phyloP scores from a whole-genome alignment of 1,284 basidiomycete genomes.

The Ganoderma leucocontextum region DNA sequence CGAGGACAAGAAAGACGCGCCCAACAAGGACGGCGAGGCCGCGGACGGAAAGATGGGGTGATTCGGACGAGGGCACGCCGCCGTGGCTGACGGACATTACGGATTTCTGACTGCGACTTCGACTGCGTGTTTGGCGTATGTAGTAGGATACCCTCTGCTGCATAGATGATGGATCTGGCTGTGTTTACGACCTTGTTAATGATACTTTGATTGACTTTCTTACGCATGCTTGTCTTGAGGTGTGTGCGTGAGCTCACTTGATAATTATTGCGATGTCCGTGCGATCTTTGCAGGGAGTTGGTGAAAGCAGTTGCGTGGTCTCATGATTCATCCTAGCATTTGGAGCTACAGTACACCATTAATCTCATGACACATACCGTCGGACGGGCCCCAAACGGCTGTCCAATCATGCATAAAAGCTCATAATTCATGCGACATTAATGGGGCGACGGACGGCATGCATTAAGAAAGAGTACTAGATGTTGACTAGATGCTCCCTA shows the following conservation, averaged over 20 bases:
- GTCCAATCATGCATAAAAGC: too few species aligned
- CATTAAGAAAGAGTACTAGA: too few species aligned
- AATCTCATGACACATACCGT: too few species aligned
- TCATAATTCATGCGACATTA: too few species aligned
- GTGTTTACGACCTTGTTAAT: not conserved
- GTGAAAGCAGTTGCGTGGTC: too few species aligned
- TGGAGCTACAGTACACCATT: too few species aligned
- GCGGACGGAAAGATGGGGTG: constrained; percentile 15
- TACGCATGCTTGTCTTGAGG: not conserved
- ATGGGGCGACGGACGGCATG: too few species aligned
- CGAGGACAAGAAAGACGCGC: constrained; percentile 31
- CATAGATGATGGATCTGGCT: not conserved
- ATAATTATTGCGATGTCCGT: not conserved
- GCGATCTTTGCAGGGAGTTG: too few species aligned
- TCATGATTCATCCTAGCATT: too few species aligned
- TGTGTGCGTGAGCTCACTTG: not conserved
- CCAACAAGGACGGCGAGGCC: constrained; percentile 17
- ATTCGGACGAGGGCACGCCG: not conserved
- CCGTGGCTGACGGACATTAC: not conserved
- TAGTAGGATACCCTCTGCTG: not conserved
- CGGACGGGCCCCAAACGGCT: too few species aligned
- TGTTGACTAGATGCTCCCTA: too few species aligned
- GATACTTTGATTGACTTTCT: not conserved
- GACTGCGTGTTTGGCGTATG: not conserved
- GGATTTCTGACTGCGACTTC: not conserved